Percentiles rank a stretch among this genome's conserved stretches.
Conservation (phyloP, 2,329 filamentous ascomycete species). For the Verticillium klebahnii region DNA sequence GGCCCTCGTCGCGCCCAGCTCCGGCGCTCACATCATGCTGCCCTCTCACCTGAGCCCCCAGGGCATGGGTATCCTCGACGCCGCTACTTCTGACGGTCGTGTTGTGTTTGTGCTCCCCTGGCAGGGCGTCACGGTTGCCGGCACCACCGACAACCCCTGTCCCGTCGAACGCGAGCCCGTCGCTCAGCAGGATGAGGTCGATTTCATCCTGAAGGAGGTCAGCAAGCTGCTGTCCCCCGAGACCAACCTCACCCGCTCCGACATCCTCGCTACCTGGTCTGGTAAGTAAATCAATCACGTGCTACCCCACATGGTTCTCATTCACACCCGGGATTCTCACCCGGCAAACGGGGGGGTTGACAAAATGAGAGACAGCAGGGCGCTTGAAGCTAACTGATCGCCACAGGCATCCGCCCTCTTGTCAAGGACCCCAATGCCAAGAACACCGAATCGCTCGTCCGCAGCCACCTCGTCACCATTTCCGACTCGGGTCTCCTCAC, state of each 20-base stretch:
- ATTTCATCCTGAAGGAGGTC: slow-evolving; percentile 77
- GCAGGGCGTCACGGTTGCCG: slow-evolving; percentile 82
- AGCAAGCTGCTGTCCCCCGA: slow-evolving; percentile 72
- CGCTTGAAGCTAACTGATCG: background rate
- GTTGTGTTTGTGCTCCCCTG: slow-evolving; percentile 86
- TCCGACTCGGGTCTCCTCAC: slow-evolving; percentile 73
- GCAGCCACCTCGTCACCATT: slow-evolving; percentile 73
- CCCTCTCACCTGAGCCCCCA: slow-evolving; percentile 74
- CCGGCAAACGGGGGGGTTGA: background rate
- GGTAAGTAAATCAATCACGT: slow-evolving; percentile 39
- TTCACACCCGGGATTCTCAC: background rate
- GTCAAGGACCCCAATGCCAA: slow-evolving; percentile 77
- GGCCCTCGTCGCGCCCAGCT: slow-evolving; percentile 74
- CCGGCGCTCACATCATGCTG: slow-evolving; percentile 78
- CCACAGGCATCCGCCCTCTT: slow-evolving; percentile 62
- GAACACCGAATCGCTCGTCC: slow-evolving; percentile 78
- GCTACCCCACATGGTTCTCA: background rate
- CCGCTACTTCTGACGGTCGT: slow-evolving; percentile 76
- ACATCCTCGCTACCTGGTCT: slow-evolving; percentile 79
- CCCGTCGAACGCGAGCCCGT: slow-evolving; percentile 64
- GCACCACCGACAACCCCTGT: slow-evolving; percentile 74
- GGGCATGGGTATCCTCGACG: slow-evolving; percentile 79
- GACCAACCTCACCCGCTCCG: slow-evolving; percentile 67
- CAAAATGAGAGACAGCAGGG: background rate
- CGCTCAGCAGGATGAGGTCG: slow-evolving; percentile 71